Percentiles rank a stretch among this genome's conserved stretches.
These are phyloP conservation scores for Skeletonema potamos DNA, from an alignment of 108 stramenopile species.

Conservation along the genomic window DNA sequence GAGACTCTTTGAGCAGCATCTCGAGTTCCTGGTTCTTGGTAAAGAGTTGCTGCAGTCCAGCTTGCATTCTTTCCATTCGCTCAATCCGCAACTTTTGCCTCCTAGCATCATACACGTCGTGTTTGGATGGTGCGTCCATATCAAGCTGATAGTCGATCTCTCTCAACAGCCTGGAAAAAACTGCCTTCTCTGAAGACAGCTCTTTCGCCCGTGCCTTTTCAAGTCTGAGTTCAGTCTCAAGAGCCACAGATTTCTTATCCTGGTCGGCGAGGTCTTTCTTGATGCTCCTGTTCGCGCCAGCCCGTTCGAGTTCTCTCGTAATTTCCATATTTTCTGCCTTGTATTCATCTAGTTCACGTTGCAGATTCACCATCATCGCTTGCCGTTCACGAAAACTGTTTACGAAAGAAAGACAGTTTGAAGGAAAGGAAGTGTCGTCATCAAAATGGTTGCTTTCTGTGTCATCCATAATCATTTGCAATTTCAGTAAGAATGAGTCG, in stretches of 20 bases:
- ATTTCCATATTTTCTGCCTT: neutral
- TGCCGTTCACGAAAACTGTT: neutral
- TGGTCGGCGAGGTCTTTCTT: slow-evolving; percentile 14
- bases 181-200: neutral
- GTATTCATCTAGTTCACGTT: neutral
- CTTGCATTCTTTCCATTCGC: slow-evolving; percentile 22
- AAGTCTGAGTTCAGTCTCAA: slow-evolving; percentile 12
- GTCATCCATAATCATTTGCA: neutral
- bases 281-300: neutral
- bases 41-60: slow-evolving; percentile 1
- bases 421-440: neutral
- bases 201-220: neutral
- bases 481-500: neutral
- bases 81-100: slow-evolving; percentile 4
- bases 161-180: neutral
- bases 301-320: slow-evolving; percentile 5
- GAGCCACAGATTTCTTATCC: neutral
- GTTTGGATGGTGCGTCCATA: neutral
- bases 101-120: neutral
- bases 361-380: neutral
- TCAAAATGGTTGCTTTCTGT: neutral
- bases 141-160: slow-evolving; percentile 9
- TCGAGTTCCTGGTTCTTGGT: neutral
- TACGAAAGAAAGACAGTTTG: neutral
- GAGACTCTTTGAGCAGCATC: slow-evolving; percentile 6